phyloP scores from a whole-genome alignment of 2,329 filamentous ascomycete species.

The Aspergillus aculeatus region DNA sequence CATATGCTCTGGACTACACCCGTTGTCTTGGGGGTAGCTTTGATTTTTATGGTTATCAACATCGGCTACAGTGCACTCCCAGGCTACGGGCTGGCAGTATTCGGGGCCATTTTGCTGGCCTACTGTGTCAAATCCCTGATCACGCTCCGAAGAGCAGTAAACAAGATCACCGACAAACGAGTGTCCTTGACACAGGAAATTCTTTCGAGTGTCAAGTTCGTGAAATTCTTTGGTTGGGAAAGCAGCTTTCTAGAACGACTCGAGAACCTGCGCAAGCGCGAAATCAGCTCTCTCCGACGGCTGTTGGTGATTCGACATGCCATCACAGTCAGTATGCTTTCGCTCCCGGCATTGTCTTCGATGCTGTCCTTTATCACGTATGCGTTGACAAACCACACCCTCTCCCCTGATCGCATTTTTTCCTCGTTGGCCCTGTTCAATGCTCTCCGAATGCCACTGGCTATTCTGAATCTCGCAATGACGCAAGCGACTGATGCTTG shows the following conservation, averaged over 20 bases:
- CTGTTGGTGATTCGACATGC: conserved; percentile 79
- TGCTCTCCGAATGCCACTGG: conserved; percentile 82
- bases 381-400: conserved; percentile 60
- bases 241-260: conserved; percentile 78
- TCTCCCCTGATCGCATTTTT: conserved; percentile 78
- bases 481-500: conserved; percentile 88
- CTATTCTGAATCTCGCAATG: conserved; percentile 82
- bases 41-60: conserved; percentile 80
- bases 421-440: conserved; percentile 95
- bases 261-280: conserved; percentile 67
- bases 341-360: conserved; percentile 65
- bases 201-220: conserved; percentile 81
- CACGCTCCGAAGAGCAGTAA: conserved; percentile 72
- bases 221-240: conserved; percentile 97
- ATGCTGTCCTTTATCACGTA: conserved; percentile 92
- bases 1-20: conserved; percentile 90
- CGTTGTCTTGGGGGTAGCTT: conserved; percentile 72
- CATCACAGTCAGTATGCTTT: conserved; percentile 65
- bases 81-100: conserved; percentile 77
- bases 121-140: conserved; percentile 76
- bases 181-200: conserved; percentile 92
- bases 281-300: conserved; percentile 75
- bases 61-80: conserved; percentile 85
- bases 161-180: conserved; percentile 89
- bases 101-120: conserved; percentile 76